Conservation (phyloP, 495 filamentous ascomycete genomes). For the Hypoxylon lienhwacheense region DNA sequence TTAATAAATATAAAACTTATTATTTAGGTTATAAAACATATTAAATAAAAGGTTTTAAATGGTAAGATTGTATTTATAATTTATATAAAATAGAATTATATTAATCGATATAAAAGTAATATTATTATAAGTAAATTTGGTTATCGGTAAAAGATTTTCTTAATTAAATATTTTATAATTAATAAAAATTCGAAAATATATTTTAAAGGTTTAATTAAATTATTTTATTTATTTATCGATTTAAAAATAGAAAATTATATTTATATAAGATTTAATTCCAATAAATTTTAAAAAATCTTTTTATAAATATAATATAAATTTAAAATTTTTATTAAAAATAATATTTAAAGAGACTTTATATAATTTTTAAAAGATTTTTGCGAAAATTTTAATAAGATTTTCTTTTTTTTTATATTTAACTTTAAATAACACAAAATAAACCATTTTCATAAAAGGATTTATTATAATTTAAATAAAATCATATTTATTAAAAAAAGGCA, state of each 20-base stretch:
- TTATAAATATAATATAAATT: neutral
- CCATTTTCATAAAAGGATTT: no score
- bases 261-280: neutral
- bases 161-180: conserved; percentile 1
- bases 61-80: no score
- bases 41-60: no score
- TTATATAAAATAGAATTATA: no score
- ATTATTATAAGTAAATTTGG: neutral
- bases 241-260: neutral
- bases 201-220: neutral
- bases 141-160: neutral
- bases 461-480: neutral
- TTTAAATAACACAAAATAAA: neutral
- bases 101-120: no score
- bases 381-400: neutral
- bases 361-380: neutral
- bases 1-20: no score
- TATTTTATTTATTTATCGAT: neutral
- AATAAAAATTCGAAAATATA: neutral
- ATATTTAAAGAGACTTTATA: neutral
- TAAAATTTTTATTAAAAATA: neutral
- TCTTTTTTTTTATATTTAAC: neutral
- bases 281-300: neutral
- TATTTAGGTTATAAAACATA: no score
- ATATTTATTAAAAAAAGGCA: neutral